phyloP scores from a whole-genome alignment of 768 basidiomycete species.

The Tulasnella sp. region DNA sequence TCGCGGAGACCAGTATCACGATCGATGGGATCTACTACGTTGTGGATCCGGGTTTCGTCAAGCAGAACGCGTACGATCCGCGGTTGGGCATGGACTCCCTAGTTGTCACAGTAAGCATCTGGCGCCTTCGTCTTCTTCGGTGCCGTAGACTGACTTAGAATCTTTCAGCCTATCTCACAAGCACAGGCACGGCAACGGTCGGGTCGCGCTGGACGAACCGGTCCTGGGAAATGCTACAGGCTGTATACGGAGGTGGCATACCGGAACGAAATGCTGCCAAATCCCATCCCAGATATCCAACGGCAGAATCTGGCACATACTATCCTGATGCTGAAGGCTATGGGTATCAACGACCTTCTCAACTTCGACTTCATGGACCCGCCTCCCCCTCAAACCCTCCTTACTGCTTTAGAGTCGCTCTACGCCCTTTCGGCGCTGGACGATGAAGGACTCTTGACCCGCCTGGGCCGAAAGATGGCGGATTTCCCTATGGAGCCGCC shows the following conservation, averaged over 20 bases:
- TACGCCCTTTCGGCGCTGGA: conserved; percentile 95
- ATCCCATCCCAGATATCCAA: conserved; percentile 95
- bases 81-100: conserved; percentile 97
- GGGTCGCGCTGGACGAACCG: conserved; percentile 94
- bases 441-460: conserved; percentile 90
- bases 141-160: not conserved
- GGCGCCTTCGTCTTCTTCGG: not conserved
- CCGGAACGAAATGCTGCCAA: conserved; percentile 97
- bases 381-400: conserved; percentile 91
- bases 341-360: conserved; percentile 96
- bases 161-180: conserved; percentile 74
- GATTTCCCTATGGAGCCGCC: conserved; percentile 99
- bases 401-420: conserved; percentile 87
- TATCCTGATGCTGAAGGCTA: conserved; percentile 92
- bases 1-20: conserved; percentile 95
- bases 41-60: conserved; percentile 95
- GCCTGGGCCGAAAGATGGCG: conserved; percentile 96
- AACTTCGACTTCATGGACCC: conserved; percentile 99
- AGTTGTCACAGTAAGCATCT: conserved; percentile 66
- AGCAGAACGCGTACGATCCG: conserved; percentile 98
- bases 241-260: conserved; percentile 97
- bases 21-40: conserved; percentile 99
- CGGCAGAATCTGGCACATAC: conserved; percentile 86
- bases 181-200: conserved; percentile 93
- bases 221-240: conserved; percentile 96